Evolutionary conservation across 495 filamentous ascomycete genomes (phyloP).

Genomic region (Xylaria scruposa): DNA sequence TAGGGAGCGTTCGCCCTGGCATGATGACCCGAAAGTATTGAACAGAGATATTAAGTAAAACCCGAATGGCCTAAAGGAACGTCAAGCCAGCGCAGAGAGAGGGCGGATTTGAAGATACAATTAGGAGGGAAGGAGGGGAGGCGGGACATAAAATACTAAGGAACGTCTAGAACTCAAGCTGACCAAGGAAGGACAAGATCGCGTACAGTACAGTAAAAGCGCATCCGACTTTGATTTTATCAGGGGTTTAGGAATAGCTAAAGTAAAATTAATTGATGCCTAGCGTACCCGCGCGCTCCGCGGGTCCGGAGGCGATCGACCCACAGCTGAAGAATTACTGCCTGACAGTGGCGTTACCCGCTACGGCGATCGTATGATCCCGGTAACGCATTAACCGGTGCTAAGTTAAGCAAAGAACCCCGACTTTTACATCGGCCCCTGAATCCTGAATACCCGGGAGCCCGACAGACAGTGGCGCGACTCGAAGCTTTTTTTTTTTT

Average conservation of each 20-base stretch:
- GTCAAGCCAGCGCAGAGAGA: not conserved
- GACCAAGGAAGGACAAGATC: conserved; percentile 16
- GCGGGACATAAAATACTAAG: conserved; percentile 3
- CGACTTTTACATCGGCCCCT: conserved; percentile 26
- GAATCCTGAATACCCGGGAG: conserved; percentile 16
- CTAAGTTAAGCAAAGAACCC: conserved; percentile 19
- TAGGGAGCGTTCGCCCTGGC: conserved; percentile 72
- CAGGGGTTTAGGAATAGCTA: not conserved
- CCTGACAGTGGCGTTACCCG: conserved; percentile 44
- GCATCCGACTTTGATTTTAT: not conserved
- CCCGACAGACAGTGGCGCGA: not conserved
- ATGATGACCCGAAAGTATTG: conserved; percentile 36
- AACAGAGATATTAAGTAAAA: not conserved
- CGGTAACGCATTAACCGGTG: conserved; percentile 28
- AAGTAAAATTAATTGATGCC: conserved; percentile 22
- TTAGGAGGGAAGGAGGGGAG: conserved; percentile 20
- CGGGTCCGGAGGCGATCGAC: conserved; percentile 23
- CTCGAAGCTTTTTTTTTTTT: too few species aligned
- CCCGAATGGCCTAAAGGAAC: not conserved
- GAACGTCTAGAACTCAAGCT: conserved; percentile 6
- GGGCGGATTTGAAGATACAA: conserved; percentile 5
- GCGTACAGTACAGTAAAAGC: conserved; percentile 1
- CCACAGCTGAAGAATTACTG: conserved; percentile 12
- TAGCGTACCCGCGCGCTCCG: conserved; percentile 12
- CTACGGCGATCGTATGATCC: conserved; percentile 43